Percentiles rank a stretch among this genome's conserved stretches.
Conservation (phyloP, 2,329 filamentous ascomycete genomes). For the Leptographium flavum region DNA sequence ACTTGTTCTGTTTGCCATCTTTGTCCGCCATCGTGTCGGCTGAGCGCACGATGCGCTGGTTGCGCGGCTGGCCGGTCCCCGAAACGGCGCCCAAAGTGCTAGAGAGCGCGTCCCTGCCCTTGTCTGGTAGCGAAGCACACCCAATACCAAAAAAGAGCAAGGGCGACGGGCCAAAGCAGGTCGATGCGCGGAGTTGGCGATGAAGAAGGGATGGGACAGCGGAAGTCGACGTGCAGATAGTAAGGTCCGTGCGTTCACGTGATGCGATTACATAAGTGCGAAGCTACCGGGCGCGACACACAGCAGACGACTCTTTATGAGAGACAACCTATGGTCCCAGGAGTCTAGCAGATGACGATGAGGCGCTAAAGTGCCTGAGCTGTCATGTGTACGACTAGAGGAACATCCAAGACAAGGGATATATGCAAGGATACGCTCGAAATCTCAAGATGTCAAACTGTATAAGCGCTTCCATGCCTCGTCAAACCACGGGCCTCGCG, state of each 20-base stretch:
- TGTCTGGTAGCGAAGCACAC: not conserved
- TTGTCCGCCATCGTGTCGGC: constrained; percentile 54
- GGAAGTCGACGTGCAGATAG: not conserved
- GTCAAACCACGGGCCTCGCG: constrained; percentile 38
- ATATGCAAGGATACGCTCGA: too few species aligned
- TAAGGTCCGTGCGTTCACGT: too few species aligned
- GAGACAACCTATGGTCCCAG: too few species aligned
- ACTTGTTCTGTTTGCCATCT: constrained; percentile 59
- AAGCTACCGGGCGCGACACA: too few species aligned
- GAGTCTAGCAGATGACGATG: too few species aligned
- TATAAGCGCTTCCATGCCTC: constrained; percentile 16
- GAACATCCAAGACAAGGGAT: too few species aligned
- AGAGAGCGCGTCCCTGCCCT: not conserved
- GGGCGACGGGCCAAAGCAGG: not conserved
- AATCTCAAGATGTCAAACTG: not conserved
- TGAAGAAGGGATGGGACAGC: not conserved
- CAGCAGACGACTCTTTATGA: too few species aligned
- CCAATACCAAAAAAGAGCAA: not conserved
- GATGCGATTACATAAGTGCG: too few species aligned
- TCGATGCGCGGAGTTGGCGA: not conserved
- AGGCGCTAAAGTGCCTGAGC: too few species aligned
- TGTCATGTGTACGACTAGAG: too few species aligned
- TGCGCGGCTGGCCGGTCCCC: not conserved
- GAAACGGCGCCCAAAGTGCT: too few species aligned
- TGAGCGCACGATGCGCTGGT: not conserved